A percentile compares a stretch with the other conserved stretches of the same genome.
Conservation (phyloP, 768 basidiomycete species). For the Lactarius hengduanensis region DNA sequence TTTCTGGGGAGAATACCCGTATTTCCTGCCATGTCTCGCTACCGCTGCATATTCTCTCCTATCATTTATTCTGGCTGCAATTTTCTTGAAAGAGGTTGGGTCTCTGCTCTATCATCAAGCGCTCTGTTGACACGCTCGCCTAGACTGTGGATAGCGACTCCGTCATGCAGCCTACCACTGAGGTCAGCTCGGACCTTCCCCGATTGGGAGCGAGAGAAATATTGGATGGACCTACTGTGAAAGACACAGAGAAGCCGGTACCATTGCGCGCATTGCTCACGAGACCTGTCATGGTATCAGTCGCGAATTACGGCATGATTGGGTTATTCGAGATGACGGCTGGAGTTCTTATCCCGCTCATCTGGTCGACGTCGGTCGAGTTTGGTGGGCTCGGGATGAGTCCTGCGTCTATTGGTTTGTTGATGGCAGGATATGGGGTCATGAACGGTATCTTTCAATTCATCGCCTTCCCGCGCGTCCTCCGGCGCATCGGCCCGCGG, state of each 20-base stretch:
- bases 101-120: neutral
- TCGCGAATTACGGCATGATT: conserved; percentile 44
- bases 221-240: neutral
- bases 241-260: conserved; percentile 20
- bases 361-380: conserved; percentile 45
- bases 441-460: conserved; percentile 41
- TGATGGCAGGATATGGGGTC: conserved; percentile 39
- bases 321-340: conserved; percentile 46
- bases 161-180: neutral
- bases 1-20: conserved; percentile 31
- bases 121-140: neutral
- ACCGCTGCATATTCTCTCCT: conserved; percentile 4
- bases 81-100: conserved; percentile 21
- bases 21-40: conserved; percentile 31
- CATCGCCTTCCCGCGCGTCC: conserved; percentile 39
- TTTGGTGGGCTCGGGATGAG: conserved; percentile 42
- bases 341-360: conserved; percentile 44
- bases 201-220: neutral
- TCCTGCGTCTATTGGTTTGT: conserved; percentile 40
- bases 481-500: conserved; percentile 40
- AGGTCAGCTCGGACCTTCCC: neutral
- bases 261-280: conserved; percentile 39
- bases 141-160: conserved; percentile 8
- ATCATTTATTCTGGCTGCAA: neutral
- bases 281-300: conserved; percentile 41